Evolutionary conservation across 129 eudicot genomes (phyloP).

Genomic region (Gnaphalium uliginosum): DNA sequence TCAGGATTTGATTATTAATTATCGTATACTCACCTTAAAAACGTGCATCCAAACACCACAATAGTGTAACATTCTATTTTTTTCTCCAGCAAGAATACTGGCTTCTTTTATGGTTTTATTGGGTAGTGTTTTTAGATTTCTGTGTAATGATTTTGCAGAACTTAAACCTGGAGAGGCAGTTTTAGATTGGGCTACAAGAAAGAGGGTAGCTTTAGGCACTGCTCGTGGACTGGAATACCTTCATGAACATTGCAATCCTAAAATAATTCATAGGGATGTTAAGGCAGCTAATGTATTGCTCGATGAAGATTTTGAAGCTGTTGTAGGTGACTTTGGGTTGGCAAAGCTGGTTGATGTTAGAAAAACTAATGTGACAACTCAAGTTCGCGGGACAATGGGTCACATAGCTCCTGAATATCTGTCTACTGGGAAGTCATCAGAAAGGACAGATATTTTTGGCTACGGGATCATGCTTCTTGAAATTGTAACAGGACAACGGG

Average conservation of each 20-base stretch:
- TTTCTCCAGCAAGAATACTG: neutral
- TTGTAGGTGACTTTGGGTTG: constrained; percentile 96
- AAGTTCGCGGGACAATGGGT: constrained; percentile 99
- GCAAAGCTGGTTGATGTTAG: constrained; percentile 96
- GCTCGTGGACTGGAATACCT: constrained; percentile 98
- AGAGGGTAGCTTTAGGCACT: constrained; percentile 83
- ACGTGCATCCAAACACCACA: neutral
- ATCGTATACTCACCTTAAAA: neutral
- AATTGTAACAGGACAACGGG: constrained; percentile 92
- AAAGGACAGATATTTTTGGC: constrained; percentile 93
- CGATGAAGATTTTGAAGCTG: constrained; percentile 97
- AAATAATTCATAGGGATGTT: constrained; percentile 95
- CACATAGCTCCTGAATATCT: constrained; percentile 98
- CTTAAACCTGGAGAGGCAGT: constrained; percentile 86
- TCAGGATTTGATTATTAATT: neutral
- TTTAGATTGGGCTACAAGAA: constrained; percentile 84
- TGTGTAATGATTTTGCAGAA: constrained; percentile 40
- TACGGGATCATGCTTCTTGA: constrained; percentile 98
- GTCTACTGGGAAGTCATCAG: constrained; percentile 98
- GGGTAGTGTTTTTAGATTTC: neutral
- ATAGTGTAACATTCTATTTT: neutral
- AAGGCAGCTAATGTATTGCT: constrained; percentile 95
- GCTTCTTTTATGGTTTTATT: neutral
- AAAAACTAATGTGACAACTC: constrained; percentile 93
- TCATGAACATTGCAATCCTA: constrained; percentile 96